Conservation (phyloP, 192 early-diverging fungal genomes). For the Gaertneriomyces sp. region DNA sequence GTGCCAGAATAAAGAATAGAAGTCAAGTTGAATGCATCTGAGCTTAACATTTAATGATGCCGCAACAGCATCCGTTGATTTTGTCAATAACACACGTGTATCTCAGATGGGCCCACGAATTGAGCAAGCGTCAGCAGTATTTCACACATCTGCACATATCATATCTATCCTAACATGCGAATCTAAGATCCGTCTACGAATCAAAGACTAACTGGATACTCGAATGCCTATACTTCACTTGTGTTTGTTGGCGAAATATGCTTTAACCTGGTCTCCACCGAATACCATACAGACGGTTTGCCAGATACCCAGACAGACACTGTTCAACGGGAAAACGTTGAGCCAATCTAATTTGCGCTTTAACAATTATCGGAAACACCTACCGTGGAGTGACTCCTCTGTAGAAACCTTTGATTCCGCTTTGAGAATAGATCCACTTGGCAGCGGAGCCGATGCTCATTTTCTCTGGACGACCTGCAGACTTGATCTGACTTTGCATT, state of each 20-base stretch:
- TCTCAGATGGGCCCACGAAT: too few species aligned
- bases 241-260: slow-evolving; percentile 37
- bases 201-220: too few species aligned
- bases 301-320: slow-evolving; percentile 57
- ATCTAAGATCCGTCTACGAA: too few species aligned
- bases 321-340: slow-evolving; percentile 1
- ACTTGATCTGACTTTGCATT: slow-evolving; percentile 95
- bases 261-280: slow-evolving; percentile 59
- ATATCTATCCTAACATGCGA: too few species aligned
- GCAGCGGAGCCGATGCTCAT: slow-evolving; percentile 80
- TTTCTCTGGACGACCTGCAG: slow-evolving; percentile 82
- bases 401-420: slow-evolving; percentile 90
- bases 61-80: too few species aligned
- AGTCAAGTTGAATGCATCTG: too few species aligned
- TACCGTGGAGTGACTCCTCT: slow-evolving; percentile 54
- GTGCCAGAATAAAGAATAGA: too few species aligned
- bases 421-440: slow-evolving; percentile 87
- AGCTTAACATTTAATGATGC: too few species aligned
- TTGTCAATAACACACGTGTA: too few species aligned
- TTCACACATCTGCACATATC: too few species aligned
- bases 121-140: too few species aligned
- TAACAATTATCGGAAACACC: not conserved
- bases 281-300: slow-evolving; percentile 92
- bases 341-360: too few species aligned
- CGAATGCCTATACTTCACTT: not conserved